Conservation (phyloP, 2,329 filamentous ascomycete genomes). For the Fusarium austroafricanum region DNA sequence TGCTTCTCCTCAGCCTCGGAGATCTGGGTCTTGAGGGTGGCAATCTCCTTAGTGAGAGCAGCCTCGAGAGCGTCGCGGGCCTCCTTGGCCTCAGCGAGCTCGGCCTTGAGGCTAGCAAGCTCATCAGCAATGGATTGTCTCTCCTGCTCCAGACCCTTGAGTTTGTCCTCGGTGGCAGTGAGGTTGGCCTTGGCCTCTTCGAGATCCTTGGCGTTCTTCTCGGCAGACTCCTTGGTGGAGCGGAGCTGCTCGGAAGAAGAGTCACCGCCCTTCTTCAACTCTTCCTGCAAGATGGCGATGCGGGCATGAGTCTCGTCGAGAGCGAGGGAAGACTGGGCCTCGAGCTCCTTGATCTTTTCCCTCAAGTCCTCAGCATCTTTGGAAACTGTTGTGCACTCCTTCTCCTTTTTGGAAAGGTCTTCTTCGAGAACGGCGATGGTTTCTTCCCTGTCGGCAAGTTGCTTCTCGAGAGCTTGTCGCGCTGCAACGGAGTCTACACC, state of each 20-base stretch:
- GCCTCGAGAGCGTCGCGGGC: conserved; percentile 51
- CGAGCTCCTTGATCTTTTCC: conserved; percentile 54
- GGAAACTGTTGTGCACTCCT: conserved; percentile 49
- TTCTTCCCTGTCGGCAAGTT: conserved; percentile 54
- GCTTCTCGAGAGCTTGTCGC: conserved; percentile 52
- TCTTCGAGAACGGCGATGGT: conserved; percentile 50
- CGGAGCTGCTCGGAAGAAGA: conserved; percentile 42
- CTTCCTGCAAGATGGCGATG: conserved; percentile 51
- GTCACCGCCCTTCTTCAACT: conserved; percentile 48
- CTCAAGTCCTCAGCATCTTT: conserved; percentile 54
- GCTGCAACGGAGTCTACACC: conserved; percentile 49
- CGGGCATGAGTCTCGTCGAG: conserved; percentile 50
- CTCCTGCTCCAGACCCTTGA: conserved; percentile 44
- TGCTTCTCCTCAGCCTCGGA: conserved; percentile 50
- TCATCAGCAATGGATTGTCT: conserved; percentile 49
- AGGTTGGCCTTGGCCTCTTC: conserved; percentile 43
- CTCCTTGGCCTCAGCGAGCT: conserved; percentile 51
- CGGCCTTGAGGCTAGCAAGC: conserved; percentile 49
- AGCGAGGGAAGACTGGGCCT: conserved; percentile 46
- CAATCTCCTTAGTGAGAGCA: conserved; percentile 49
- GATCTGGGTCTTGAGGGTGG: conserved; percentile 51
- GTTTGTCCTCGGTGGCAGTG: conserved; percentile 43
- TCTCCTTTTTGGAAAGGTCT: conserved; percentile 54
- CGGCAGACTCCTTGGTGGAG: conserved; percentile 43
- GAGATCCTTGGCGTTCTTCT: conserved; percentile 39